Conservation (phyloP, 352 stramenopile species). For the Pseudoperonospora humuli region DNA sequence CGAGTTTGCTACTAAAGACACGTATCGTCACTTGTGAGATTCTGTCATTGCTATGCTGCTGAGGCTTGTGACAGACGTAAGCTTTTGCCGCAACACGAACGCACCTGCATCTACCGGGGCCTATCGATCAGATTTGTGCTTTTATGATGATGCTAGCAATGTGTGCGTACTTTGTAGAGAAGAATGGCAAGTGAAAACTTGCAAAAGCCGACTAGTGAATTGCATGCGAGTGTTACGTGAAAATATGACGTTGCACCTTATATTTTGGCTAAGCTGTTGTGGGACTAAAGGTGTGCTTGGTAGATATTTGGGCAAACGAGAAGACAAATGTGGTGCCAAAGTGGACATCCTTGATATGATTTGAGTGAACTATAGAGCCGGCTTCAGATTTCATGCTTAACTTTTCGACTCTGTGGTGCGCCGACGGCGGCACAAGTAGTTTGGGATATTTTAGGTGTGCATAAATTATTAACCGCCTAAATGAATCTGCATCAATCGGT, state of each 20-base stretch:
- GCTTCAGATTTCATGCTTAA: neutral
- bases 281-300: neutral
- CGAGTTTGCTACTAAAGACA: neutral
- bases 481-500: too few relatives aligned
- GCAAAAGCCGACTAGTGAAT: neutral
- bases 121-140: neutral
- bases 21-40: neutral
- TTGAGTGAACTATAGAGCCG: neutral
- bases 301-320: neutral
- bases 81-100: neutral
- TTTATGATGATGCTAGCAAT: neutral
- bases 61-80: neutral
- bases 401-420: neutral
- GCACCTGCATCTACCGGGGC: neutral
- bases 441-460: too few relatives aligned
- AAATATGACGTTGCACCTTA: neutral
- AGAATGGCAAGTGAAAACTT: neutral
- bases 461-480: too few relatives aligned
- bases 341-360: neutral
- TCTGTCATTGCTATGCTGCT: neutral
- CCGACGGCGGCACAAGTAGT: too few relatives aligned
- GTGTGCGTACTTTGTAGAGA: neutral
- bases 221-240: neutral
- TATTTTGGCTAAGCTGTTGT: too few relatives aligned
- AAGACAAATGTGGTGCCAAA: neutral